Percentiles rank a stretch among this genome's conserved stretches.
Conservation (phyloP, 129 eudicot genomes). For the Centaurea solstitialis region DNA sequence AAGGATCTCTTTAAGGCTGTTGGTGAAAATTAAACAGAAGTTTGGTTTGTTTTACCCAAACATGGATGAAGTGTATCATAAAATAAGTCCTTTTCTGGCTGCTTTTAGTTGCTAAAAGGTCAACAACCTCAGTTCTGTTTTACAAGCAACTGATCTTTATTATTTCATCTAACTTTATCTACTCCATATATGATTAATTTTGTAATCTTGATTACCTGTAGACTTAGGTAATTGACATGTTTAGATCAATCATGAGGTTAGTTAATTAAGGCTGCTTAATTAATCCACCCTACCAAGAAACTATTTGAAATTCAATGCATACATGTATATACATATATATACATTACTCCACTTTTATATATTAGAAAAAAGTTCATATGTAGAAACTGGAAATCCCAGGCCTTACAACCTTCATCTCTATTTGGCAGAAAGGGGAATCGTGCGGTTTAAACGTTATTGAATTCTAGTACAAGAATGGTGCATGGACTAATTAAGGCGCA, state of each 20-base stretch:
- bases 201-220: neutral
- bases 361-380: neutral
- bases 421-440: neutral
- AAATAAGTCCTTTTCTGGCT: neutral
- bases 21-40: slow-evolving; percentile 47
- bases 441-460: slow-evolving; percentile 10
- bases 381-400: neutral
- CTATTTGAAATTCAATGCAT: neutral
- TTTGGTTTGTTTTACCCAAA: slow-evolving; percentile 47
- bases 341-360: neutral
- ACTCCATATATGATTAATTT: neutral
- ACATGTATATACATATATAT: neutral
- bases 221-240: neutral
- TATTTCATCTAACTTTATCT: slow-evolving; percentile 7
- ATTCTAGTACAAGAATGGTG: slow-evolving; percentile 10
- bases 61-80: slow-evolving; percentile 40
- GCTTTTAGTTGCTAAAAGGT: neutral
- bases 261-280: neutral
- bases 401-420: neutral
- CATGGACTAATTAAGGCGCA: neutral
- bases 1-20: slow-evolving; percentile 38
- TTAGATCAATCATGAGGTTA: neutral
- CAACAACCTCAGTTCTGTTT: neutral
- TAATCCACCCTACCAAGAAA: neutral
- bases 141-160: slow-evolving; percentile 7